Conservation (phyloP, 2,329 filamentous ascomycete genomes). For the Dryadomyces sulphureus region DNA sequence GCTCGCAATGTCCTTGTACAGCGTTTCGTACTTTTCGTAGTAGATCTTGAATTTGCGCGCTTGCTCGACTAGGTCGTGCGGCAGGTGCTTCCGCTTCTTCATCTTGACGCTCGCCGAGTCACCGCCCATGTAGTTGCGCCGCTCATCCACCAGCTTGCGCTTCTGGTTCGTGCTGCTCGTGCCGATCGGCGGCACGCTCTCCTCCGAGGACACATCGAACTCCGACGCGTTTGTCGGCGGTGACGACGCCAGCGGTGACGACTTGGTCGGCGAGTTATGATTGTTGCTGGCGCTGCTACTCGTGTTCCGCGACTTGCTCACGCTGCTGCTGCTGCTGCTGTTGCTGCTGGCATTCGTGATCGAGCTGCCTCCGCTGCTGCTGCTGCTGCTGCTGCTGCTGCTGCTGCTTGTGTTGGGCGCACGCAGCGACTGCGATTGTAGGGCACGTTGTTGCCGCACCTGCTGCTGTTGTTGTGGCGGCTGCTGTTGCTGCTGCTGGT, state of each 20-base stretch:
- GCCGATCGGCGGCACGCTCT: conserved; percentile 14
- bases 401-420: conserved; percentile 11
- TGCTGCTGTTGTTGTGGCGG: conserved; percentile 17
- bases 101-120: conserved; percentile 12
- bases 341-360: neutral
- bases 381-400: conserved; percentile 5
- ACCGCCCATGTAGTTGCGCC: conserved; percentile 8
- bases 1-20: conserved; percentile 39
- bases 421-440: too few species aligned
- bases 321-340: too few species aligned
- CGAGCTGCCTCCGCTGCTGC: neutral
- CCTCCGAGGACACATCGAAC: conserved; percentile 26
- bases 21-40: conserved; percentile 40
- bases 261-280: conserved; percentile 42
- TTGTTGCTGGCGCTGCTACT: conserved; percentile 25
- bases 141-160: conserved; percentile 21
- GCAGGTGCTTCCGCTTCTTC: conserved; percentile 19
- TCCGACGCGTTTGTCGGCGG: conserved; percentile 52
- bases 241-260: conserved; percentile 49
- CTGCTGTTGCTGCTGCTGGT: neutral
- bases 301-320: conserved; percentile 27
- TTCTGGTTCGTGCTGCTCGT: conserved; percentile 23
- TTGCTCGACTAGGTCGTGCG: conserved; percentile 34
- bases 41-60: conserved; percentile 39
- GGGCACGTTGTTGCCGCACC: conserved; percentile 18